These are phyloP conservation scores for Albatrellus sp. DNA, from an alignment of 1,284 basidiomycete genomes.

Conservation along the genomic window DNA sequence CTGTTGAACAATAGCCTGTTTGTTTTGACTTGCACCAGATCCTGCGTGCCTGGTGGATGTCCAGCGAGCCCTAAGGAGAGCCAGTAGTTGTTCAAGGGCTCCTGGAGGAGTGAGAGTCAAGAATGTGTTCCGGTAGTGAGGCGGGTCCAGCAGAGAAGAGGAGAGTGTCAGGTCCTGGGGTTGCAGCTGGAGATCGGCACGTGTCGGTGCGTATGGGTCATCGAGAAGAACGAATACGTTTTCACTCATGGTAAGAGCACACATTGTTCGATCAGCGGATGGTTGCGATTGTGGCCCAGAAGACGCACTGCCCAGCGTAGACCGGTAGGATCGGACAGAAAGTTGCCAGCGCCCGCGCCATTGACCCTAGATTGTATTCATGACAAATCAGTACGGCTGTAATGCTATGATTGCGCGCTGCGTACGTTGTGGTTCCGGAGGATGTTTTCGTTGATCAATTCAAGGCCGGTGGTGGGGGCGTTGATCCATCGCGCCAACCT, in stretches of 20 bases:
- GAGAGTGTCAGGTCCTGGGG: neutral
- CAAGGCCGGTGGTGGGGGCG: conserved; percentile 50
- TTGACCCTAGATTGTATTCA: conserved; percentile 30
- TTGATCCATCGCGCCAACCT: conserved; percentile 58
- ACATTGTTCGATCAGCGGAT: conserved; percentile 56
- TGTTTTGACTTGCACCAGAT: conserved; percentile 27
- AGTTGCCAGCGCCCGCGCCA: conserved; percentile 53
- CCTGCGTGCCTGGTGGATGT: conserved; percentile 48
- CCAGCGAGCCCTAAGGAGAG: conserved; percentile 64
- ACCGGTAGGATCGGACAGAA: conserved; percentile 59
- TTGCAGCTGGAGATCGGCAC: conserved; percentile 37
- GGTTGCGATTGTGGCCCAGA: conserved; percentile 36
- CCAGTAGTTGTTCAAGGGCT: conserved; percentile 57
- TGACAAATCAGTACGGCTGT: neutral
- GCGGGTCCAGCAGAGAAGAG: conserved; percentile 24
- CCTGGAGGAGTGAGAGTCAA: conserved; percentile 59
- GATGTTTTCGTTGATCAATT: conserved; percentile 58
- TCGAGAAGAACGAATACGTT: conserved; percentile 68
- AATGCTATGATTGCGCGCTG: conserved; percentile 4
- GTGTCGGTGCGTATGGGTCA: conserved; percentile 55
- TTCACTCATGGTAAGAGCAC: conserved; percentile 60
- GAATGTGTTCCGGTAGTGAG: conserved; percentile 64
- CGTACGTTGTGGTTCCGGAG: conserved; percentile 55
- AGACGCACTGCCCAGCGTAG: conserved; percentile 29
- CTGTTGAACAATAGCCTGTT: conserved; percentile 44